Evolutionary conservation across 2,329 filamentous ascomycete species (phyloP), one percentile per base, ranked within the genome.

Genomic region (Verticillium klebahnii): DNA sequence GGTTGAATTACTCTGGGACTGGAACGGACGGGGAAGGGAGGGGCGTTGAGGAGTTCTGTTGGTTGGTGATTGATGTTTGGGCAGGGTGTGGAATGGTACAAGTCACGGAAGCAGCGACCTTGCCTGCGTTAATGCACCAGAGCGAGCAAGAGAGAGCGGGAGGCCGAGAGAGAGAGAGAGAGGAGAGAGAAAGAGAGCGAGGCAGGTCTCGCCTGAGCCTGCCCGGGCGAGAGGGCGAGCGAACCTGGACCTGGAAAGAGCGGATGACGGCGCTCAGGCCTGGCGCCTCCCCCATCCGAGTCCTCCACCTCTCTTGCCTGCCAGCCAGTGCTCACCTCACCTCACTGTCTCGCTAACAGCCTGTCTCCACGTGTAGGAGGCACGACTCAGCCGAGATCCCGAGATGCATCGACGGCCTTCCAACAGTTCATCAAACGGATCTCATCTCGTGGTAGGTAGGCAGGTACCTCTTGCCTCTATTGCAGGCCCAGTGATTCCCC

Each of bases 1-100:
- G 45, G 45, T 52, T 19, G 45, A 19, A 14, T 52, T 52, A 23
- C 45, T 52, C 15, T 40, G 55, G 57, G 39, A 57, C 59, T 61
- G 55, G 62, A 60, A 63, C 52, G 62, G 55, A 58, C 36, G 56
- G 45, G 31, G 29, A 32, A 58, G 56, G 40, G 56, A 31, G 56
- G 57, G 57, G 29, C 31, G 40, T 19, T 25, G 15, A 37, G 29
- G 19, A 12, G 40, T 50, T 40, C 57, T 50, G 45, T 58, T 58
- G 14, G 37, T 32, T 50, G 56, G 36, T 52, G 45, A 23, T 52
- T 23, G 45, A 52, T 23, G 45, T 9, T 9, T 36, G 34, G 34
- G 34, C 34, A 36, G 34, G 34, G 34, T 11, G 14, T 52, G n/a
- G 45, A 52, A 52, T 52, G 45, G 45, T 12, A 23, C 45, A 23